Percentiles rank a stretch among this genome's conserved stretches.
Conservation (phyloP, 371 early-diverging fungal genomes). For the Saksenaea vasiformis region DNA sequence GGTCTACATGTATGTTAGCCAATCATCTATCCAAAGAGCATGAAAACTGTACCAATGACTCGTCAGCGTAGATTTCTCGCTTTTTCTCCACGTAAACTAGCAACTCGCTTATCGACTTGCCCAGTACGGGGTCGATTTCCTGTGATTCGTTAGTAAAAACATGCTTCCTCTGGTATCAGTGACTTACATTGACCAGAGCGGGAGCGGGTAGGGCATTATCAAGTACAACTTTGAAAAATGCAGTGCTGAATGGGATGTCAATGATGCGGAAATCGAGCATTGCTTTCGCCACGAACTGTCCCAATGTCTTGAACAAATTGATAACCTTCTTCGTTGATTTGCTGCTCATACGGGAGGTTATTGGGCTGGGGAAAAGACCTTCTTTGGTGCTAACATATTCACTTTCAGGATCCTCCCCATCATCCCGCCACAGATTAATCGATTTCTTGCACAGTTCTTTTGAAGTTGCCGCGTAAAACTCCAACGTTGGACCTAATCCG, state of each 20-base stretch:
- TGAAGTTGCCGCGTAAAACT: slow-evolving; percentile 86
- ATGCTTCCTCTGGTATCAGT: slow-evolving; percentile 12
- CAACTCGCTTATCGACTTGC: slow-evolving; percentile 68
- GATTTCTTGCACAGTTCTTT: slow-evolving; percentile 68
- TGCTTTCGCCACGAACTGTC: slow-evolving; percentile 88
- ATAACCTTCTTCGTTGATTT: slow-evolving; percentile 47
- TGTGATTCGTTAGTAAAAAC: slow-evolving; percentile 33
- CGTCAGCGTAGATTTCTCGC: slow-evolving; percentile 52
- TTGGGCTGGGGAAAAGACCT: slow-evolving; percentile 80
- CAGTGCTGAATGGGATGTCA: slow-evolving; percentile 78
- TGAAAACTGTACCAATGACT: slow-evolving; percentile 21
- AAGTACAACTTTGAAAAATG: slow-evolving; percentile 74
- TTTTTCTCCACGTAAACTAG: slow-evolving; percentile 60
- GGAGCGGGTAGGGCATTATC: slow-evolving; percentile 31
- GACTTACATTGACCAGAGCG: not conserved
- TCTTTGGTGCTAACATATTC: slow-evolving; percentile 45
- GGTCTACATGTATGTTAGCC: slow-evolving; percentile 13
- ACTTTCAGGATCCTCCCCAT: slow-evolving; percentile 22
- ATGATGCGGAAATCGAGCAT: slow-evolving; percentile 86
- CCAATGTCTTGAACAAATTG: slow-evolving; percentile 68
- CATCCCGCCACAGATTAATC: slow-evolving; percentile 65
- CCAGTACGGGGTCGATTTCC: slow-evolving; percentile 71
- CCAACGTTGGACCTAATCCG: slow-evolving; percentile 92
- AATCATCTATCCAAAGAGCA: not conserved
- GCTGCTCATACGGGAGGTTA: slow-evolving; percentile 28